Base-by-base conservation (phyloP, 2,329 filamentous ascomycete species). In the Didymella exigua region DNA sequence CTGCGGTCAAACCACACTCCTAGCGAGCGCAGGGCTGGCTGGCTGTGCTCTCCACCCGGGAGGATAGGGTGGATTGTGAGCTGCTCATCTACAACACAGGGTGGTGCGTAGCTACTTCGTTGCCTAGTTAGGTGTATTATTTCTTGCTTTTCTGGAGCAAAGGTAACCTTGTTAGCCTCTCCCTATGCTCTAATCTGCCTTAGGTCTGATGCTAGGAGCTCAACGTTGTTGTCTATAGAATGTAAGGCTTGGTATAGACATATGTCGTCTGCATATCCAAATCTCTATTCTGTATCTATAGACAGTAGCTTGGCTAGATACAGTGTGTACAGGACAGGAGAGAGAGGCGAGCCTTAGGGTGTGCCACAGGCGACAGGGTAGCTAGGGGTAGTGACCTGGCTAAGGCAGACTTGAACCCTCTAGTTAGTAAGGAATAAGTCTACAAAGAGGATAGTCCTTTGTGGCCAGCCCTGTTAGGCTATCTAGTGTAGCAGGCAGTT, bases 61-160 rank as follows among this genome's bases (percentile, higher is more conserved):
- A 23, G 27, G 29, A 34, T 45, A 27, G 48, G 47, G n/a, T 46
- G 4, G 29, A 57, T 49, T 27, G 44, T 47, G 18, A 47, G 42
- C 27, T 27, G 36, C 14, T 49, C 43, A 38, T 46, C 40, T 36
- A 49, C 33, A n/a, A 38, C 30, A 16, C 44, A 49, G 36, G 24
- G 24, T 5, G 24, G 24, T 5, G 24, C 24, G 9, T 26, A 33
- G 18, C 9, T 40, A 37, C 36, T 13, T 9, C 27, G 37, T 24
- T 58, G 41, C 10, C 42, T 45, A 13, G 55, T 58, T 14, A 54
- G 42, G 46, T 58, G 46, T 23, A 58, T 58, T 24, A 53, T 53
- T 34, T 58, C 55, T 38, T 38, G 41, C 42, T 58, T 58, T 38
- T 58, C 55, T 38, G 26, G 55, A 4, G 55, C 49, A 41, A 58